Evolutionary conservation across 73 alveolate genomes (phyloP).

Genomic region (Paramecium sexaurelia): DNA sequence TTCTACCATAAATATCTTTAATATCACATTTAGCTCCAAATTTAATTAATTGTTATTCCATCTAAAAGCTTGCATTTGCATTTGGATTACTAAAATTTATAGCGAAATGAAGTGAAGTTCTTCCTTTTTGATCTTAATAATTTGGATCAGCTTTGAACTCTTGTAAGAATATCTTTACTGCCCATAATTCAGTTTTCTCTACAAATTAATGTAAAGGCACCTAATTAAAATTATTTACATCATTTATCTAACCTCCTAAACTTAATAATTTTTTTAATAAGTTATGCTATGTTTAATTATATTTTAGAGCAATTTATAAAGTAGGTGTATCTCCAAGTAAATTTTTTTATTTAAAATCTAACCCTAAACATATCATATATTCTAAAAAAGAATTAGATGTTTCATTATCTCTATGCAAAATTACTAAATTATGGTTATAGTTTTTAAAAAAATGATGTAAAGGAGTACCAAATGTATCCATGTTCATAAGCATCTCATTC

Average conservation of each 20-base stretch:
- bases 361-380: slow-evolving; percentile 36
- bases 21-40: slow-evolving; percentile 78
- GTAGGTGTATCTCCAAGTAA: slow-evolving; percentile 53
- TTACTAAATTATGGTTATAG: not conserved
- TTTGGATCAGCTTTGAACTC: slow-evolving; percentile 53
- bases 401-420: not conserved
- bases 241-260: slow-evolving; percentile 71
- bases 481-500: not conserved
- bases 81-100: slow-evolving; percentile 72
- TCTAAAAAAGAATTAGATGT: not conserved
- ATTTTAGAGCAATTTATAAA: not conserved
- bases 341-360: slow-evolving; percentile 65
- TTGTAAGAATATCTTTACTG: slow-evolving; percentile 26
- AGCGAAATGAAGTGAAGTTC: slow-evolving; percentile 81
- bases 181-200: slow-evolving; percentile 61
- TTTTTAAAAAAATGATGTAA: not conserved
- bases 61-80: slow-evolving; percentile 83
- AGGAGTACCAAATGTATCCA: not conserved
- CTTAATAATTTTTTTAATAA: slow-evolving; percentile 7
- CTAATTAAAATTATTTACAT: slow-evolving; percentile 67
- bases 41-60: slow-evolving; percentile 75
- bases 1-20: slow-evolving; percentile 75
- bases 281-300: not conserved
- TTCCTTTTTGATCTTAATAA: not conserved
- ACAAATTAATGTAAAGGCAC: slow-evolving; percentile 64